Evolutionary conservation across 1,284 basidiomycete species (phyloP), one percentile per base, ranked within the genome.

Genomic region (Abortiporus biennis): DNA sequence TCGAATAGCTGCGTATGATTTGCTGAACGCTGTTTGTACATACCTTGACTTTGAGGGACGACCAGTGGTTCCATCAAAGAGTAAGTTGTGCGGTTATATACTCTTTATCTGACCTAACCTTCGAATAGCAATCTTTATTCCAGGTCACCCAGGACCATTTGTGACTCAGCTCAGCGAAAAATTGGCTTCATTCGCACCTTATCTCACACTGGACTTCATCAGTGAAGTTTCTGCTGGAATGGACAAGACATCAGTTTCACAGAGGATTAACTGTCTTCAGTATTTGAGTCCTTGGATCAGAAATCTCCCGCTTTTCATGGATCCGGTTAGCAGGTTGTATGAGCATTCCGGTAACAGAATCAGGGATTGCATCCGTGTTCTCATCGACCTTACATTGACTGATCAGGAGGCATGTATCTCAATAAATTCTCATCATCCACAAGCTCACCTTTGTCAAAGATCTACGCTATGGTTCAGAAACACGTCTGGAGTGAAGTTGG

Each of bases 271-370:
- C 41, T 90, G 82, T 53, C 60, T 92, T 15, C 78, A 85, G 47
- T 92, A 92, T 55, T 73, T 93, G 66, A 76, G 74, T 34, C 89
- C 92, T 2, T 95, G 92, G 92, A 72, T 94, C 36, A 80, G 74
- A 58, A 92, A 93, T 54, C 66, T 95, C 2, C 69, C 77, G 1
- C 58, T 68, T 16, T 92, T 88, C 52, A 76, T 78, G 29, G 82
- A 84, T 51, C 83, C 89, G 1, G 76, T 78, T 1, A 74, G 72
- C 48, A 60, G 67, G 20, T 59, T 79, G 17, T 87, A 75, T 48
- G 86, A 90, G 45, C 71, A 76, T 30, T 84, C 85, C 2, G 81
- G 79, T 4, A 76, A 80, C 4, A 73, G 79, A 49, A 63, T 93
- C 16, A 75, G 86, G 9, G 89, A 92, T 55, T 84, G 85, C 49